A percentile compares a stretch with the other conserved stretches of the same genome.
phyloP scores from a whole-genome alignment of 768 basidiomycete species.

The Inosperma sp. region DNA sequence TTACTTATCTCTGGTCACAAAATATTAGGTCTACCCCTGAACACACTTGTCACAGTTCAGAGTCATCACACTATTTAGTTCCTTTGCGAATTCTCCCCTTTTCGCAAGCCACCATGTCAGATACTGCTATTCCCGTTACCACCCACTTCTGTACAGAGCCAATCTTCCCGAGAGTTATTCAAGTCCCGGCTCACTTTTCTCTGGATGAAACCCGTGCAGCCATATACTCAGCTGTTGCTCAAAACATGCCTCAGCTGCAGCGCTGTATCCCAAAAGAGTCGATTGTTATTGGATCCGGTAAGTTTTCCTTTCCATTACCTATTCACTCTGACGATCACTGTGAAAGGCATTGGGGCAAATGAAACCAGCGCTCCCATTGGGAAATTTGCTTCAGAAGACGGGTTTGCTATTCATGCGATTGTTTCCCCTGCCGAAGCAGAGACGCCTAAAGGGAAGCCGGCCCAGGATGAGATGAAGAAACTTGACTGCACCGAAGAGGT shows the following conservation, averaged over 20 bases:
- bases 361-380: background rate
- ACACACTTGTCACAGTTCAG: no score
- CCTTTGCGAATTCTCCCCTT: background rate
- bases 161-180: background rate
- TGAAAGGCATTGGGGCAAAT: no score
- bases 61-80: no score
- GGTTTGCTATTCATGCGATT: background rate
- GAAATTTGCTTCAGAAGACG: background rate
- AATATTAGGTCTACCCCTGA: no score
- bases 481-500: no score
- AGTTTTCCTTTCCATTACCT: background rate
- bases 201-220: background rate
- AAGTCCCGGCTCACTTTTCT: background rate
- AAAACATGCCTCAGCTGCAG: background rate
- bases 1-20: no score
- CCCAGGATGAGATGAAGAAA: no score
- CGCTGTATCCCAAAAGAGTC: background rate
- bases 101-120: background rate
- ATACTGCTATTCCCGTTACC: background rate
- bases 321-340: background rate
- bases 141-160: background rate
- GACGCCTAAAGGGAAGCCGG: no score
- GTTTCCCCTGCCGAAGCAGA: no score
- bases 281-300: background rate
- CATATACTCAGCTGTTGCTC: background rate